Base-by-base conservation (phyloP, 78 protist genomes). In the Planoprotostelium fungivorum region DNA sequence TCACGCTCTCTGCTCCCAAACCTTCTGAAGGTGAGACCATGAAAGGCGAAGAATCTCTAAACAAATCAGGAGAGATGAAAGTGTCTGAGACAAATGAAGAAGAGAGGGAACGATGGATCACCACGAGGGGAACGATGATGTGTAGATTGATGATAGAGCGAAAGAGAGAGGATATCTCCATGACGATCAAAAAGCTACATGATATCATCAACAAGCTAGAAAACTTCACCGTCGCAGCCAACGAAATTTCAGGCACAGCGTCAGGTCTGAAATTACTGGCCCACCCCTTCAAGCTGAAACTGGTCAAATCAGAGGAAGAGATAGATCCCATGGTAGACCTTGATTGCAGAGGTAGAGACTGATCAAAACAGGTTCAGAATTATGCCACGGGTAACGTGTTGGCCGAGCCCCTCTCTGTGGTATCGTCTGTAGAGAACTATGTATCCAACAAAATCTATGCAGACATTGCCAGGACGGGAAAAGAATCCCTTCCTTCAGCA, bases 251-350 rank as follows among this genome's bases (percentile, higher is more conserved):
- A 23, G 94, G 94, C n/a, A 90, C 94, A 0, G 90, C 90, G 16
- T 37, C 91, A 25, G 96, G 96, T 35, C 38, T 94, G 29, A 91
- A 91, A 86, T 89, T 90, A 83, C 86, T 94, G 0, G 86, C 96
- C 25, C 94, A 94, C 83, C 96, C 96, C 87, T 91, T 94, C 37
- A 94, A 94, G 84, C 51, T 94, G 35, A 94, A 87, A 36, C 73
- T 94, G 1, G 35, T 29, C 36, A 92, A 86, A 29, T 91, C 73
- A 25, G 31, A 5, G 73, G 73, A 51, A 16, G 73, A 51, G 73
- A 51, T 16, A 51, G 73, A 51, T 51, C 73, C 73, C 16, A 25
- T 16, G 16, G 73, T 51, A 51, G 16, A 16, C 16, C 16, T 51
- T 16, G n/a, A n/a, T n/a, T n/a, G n/a, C n/a, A n/a, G n/a, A n/a